phyloP scores from a whole-genome alignment of 2,329 filamentous ascomycete genomes.

The Hypoxylon sp. region DNA sequence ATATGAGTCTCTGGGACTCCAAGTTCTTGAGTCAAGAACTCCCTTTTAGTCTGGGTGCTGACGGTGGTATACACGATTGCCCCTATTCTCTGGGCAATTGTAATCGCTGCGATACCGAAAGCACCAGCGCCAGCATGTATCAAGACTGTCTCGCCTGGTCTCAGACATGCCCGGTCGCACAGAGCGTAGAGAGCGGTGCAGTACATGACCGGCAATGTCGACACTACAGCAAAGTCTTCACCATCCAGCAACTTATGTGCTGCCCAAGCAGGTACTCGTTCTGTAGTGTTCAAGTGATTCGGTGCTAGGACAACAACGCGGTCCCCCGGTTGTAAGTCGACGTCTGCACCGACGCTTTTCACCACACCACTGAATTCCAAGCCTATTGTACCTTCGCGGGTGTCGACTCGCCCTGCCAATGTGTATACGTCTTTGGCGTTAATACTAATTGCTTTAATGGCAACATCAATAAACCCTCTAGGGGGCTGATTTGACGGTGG shows the following conservation, averaged over 20 bases:
- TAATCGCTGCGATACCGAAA: conserved; percentile 56
- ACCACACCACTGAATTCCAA: background rate
- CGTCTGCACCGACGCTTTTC: background rate
- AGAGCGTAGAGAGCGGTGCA: conserved; percentile 54
- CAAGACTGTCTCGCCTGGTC: conserved; percentile 51
- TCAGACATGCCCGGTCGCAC: conserved; percentile 48
- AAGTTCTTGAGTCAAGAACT: conserved; percentile 47
- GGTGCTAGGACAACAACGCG: background rate
- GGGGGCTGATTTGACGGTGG: background rate
- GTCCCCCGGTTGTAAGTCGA: background rate
- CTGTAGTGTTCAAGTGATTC: conserved; percentile 7
- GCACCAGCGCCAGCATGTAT: conserved; percentile 56
- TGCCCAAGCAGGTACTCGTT: conserved; percentile 48
- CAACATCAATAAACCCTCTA: conserved; percentile 28
- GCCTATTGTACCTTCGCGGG: conserved; percentile 34
- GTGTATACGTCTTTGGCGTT: conserved; percentile 51
- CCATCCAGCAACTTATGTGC: conserved; percentile 40
- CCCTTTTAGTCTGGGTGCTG: conserved; percentile 29
- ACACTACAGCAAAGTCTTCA: conserved; percentile 44
- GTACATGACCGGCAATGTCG: conserved; percentile 48
- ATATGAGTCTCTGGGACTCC: conserved; percentile 53
- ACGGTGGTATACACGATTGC: conserved; percentile 55
- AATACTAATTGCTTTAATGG: conserved; percentile 40
- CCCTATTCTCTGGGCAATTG: conserved; percentile 50
- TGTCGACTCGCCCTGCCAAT: conserved; percentile 52